These are phyloP conservation scores for Collariella sp. DNA, from an alignment of 495 filamentous ascomycete genomes.

Conservation along the genomic window DNA sequence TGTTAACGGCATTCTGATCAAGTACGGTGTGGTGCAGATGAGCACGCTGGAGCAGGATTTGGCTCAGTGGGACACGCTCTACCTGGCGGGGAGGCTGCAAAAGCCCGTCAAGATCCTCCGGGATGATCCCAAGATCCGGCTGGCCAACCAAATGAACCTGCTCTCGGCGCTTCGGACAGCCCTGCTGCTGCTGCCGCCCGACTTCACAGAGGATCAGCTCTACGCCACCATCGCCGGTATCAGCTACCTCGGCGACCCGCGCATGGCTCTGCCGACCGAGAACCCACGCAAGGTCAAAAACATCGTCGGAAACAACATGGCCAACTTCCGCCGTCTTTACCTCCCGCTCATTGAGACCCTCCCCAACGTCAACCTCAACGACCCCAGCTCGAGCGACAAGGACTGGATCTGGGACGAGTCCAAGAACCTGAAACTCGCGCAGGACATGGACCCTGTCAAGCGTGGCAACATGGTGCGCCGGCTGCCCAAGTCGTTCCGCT, in stretches of 20 bases:
- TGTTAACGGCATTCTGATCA: conserved; percentile 92
- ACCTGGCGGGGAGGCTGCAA: conserved; percentile 87
- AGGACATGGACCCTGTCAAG: conserved; percentile 86
- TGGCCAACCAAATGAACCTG: conserved; percentile 92
- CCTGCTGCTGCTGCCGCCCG: conserved; percentile 70
- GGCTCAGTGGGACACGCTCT: conserved; percentile 81
- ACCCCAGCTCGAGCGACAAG: conserved; percentile 49
- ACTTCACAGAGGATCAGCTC: conserved; percentile 78
- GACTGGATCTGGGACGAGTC: conserved; percentile 58
- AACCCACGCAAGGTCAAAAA: conserved; percentile 89
- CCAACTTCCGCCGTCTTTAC: conserved; percentile 85
- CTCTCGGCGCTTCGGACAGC: conserved; percentile 85
- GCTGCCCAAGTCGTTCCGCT: conserved; percentile 76
- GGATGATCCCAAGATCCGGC: conserved; percentile 80
- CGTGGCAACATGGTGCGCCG: conserved; percentile 94
- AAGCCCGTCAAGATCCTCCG: conserved; percentile 97
- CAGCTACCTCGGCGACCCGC: conserved; percentile 88
- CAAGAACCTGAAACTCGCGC: conserved; percentile 47
- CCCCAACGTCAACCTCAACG: conserved; percentile 77
- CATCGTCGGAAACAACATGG: conserved; percentile 83
- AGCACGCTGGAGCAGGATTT: conserved; percentile 81
- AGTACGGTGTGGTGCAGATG: conserved; percentile 93
- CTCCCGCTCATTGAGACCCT: conserved; percentile 78
- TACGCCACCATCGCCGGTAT: conserved; percentile 86
- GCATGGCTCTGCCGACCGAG: conserved; percentile 81